Evolutionary conservation across 148 eudicot genomes (phyloP), one percentile per base, ranked within the genome.

Genomic region (Vaccinium corymbosum): DNA sequence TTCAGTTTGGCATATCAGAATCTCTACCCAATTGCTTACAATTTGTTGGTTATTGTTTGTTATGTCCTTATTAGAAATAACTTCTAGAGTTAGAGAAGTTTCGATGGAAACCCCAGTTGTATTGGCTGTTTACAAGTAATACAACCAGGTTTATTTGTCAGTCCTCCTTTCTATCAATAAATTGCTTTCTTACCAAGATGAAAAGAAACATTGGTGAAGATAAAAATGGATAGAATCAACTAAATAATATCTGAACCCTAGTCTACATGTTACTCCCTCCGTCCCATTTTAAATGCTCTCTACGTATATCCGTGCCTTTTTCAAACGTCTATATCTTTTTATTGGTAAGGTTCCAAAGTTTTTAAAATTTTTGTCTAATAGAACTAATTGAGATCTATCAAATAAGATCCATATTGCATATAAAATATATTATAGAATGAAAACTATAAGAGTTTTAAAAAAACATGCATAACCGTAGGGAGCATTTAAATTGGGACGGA

Each of bases 131-230:
- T 48, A 46, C 52, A 75, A 75, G 79, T 20, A 48, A 75, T 35
- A 42, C 53, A 75, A 35, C 1, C 7, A 72, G 76, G 11, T 19
- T 11, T 75, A 48, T 68, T 68, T 68, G 17, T 27, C 7, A 4
- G 19, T 53, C 48, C n/a, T 53, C 64, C n/a, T 78, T 29, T 27
- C 59, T 29, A 27, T 25, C 27, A 49, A 48, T 48, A 14, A 7
- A 79, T 79, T 79, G 81, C 70, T 55, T 79, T 16, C 20, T 52
- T 55, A 78, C 38, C 81, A 57, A 35, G n/a, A 79, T 4, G 22
- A 57, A 57, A 79, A 57, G 51, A 57, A 78, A 25, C 68, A 79
- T 20, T 19, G 29, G 51, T 29, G 7, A 17, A 32, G 29, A 56
- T 64, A 64, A 52, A 78, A 53, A 32, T 53, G 42, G 81, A 11